Evolutionary conservation across 352 stramenopile genomes (phyloP).

Genomic region (Blastocystis sp.): DNA sequence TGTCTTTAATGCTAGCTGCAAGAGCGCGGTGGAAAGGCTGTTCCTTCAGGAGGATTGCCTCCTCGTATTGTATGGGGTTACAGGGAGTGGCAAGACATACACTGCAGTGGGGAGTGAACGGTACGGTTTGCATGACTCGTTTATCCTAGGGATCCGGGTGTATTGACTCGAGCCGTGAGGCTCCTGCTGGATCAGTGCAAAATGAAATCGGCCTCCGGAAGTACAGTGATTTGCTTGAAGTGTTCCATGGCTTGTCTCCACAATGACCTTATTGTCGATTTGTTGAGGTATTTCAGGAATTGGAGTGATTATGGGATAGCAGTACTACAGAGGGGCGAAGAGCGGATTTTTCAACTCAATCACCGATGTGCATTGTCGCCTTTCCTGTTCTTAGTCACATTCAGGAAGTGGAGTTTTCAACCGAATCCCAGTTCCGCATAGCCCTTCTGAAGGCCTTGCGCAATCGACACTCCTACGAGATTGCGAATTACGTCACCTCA

Average conservation of each 20-base stretch:
- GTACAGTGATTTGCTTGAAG: not conserved
- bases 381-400: not conserved
- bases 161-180: constrained; percentile 12
- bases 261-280: not conserved
- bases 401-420: not conserved
- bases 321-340: no score
- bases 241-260: constrained; percentile 11
- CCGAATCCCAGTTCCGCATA: not conserved
- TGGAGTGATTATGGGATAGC: no score
- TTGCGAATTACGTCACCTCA: not conserved
- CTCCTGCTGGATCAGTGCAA: not conserved
- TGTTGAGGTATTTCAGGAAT: no score
- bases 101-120: constrained; percentile 10
- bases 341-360: no score
- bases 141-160: constrained; percentile 25
- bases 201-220: not conserved
- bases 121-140: not conserved
- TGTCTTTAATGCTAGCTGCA: not conserved
- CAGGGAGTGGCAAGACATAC: constrained; percentile 47
- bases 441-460: not conserved
- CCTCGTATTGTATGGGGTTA: constrained; percentile 20
- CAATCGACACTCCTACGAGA: constrained; percentile 5
- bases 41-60: constrained; percentile 24
- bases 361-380: not conserved
- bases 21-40: constrained; percentile 3